Evolutionary conservation across 1,284 basidiomycete species (phyloP).

Genomic region (Austropuccinia psidii): DNA sequence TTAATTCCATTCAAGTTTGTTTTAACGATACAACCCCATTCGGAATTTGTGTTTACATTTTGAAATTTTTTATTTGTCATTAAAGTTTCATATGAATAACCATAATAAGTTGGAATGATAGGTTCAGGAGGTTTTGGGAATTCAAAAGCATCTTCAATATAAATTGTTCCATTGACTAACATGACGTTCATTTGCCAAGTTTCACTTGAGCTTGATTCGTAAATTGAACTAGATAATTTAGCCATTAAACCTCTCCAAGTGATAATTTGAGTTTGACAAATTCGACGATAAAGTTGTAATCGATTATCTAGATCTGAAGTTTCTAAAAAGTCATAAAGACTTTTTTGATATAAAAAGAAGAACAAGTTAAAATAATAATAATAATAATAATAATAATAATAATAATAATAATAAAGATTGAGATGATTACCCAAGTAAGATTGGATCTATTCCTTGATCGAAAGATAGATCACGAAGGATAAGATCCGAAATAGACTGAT

Average conservation of each 20-base stretch:
- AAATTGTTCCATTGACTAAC: constrained; percentile 24
- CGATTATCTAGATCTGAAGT: background rate
- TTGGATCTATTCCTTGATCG: constrained; percentile 26
- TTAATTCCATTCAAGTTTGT: constrained; percentile 21
- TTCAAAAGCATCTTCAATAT: constrained; percentile 1
- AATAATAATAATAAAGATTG: background rate
- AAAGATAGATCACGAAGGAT: constrained; percentile 4
- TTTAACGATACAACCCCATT: constrained; percentile 32
- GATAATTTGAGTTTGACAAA: background rate
- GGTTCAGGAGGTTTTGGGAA: background rate
- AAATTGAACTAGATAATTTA: constrained; percentile 3
- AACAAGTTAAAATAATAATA: background rate
- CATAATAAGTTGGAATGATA: constrained; percentile 2
- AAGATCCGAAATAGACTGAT: background rate
- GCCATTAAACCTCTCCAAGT: constrained; percentile 29
- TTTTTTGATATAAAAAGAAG: background rate
- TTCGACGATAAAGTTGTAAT: background rate
- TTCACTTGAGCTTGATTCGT: background rate
- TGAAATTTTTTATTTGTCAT: constrained; percentile 1
- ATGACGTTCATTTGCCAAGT: constrained; percentile 22
- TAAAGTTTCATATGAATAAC: constrained; percentile 20
- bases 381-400: background rate
- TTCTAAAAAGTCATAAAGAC: constrained; percentile 11
- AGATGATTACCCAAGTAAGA: constrained; percentile 9
- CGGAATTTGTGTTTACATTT: constrained; percentile 12